phyloP scores from a whole-genome alignment of 2,329 filamentous ascomycete species.

The Xylaria sp. region DNA sequence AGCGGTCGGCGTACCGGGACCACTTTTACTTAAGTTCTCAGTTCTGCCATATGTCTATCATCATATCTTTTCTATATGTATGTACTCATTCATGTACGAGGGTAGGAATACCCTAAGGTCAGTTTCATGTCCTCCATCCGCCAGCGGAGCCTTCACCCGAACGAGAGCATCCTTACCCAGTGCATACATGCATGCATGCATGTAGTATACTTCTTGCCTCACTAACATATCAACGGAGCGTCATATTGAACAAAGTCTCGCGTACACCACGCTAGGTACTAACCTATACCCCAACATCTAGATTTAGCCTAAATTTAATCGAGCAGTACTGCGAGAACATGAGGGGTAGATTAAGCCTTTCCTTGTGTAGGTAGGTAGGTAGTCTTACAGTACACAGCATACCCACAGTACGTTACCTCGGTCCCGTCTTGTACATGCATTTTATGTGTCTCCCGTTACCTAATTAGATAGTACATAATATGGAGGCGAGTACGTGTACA shows the following conservation, averaged over 20 bases:
- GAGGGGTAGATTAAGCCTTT: slow-evolving; percentile 2
- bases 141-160: not conserved
- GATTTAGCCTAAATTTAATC: slow-evolving; percentile 16
- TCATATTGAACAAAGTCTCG: not conserved
- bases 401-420: not conserved
- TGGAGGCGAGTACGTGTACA: not conserved
- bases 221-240: too few species aligned
- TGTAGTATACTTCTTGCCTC: too few species aligned
- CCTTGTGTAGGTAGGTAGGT: too few species aligned
- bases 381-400: not conserved
- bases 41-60: not conserved
- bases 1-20: not conserved
- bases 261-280: not conserved
- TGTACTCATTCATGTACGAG: not conserved
- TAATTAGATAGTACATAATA: not conserved
- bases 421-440: not conserved
- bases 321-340: not conserved
- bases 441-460: not conserved
- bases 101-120: not conserved
- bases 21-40: not conserved
- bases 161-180: not conserved
- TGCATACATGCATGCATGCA: not conserved
- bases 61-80: not conserved
- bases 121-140: not conserved
- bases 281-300: slow-evolving; percentile 11